phyloP scores from a whole-genome alignment of 495 filamentous ascomycete species.

The Daldinia childiae region DNA sequence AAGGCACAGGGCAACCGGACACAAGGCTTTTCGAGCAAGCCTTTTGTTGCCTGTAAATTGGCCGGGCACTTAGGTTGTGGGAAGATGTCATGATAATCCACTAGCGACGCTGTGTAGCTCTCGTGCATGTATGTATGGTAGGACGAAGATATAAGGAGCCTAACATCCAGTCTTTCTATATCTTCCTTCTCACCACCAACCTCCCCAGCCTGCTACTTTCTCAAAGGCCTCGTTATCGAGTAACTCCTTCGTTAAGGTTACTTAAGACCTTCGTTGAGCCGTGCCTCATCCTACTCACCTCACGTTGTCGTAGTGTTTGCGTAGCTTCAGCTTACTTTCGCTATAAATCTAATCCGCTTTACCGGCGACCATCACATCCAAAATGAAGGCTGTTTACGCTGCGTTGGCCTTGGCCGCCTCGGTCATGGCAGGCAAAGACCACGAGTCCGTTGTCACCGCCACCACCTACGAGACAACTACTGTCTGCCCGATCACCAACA shows the following conservation, averaged over 20 bases:
- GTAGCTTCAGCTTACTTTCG: constrained; percentile 34
- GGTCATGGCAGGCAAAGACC: constrained; percentile 46
- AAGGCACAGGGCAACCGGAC: not conserved
- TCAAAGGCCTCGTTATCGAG: constrained; percentile 33
- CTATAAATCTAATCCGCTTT: constrained; percentile 36
- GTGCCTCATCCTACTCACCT: not conserved
- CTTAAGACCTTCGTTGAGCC: constrained; percentile 48
- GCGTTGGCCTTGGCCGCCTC: constrained; percentile 55
- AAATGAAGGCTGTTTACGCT: constrained; percentile 54
- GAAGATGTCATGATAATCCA: constrained; percentile 33
- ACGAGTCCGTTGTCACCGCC: constrained; percentile 31
- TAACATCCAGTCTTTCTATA: constrained; percentile 37
- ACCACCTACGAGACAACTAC: constrained; percentile 48
- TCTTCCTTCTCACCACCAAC: constrained; percentile 34
- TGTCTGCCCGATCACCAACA: constrained; percentile 47
- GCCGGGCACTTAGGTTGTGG: constrained; percentile 14
- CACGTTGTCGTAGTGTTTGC: constrained; percentile 11
- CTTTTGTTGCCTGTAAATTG: constrained; percentile 16
- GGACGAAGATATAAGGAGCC: constrained; percentile 49
- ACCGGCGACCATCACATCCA: constrained; percentile 29
- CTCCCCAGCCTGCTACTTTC: constrained; percentile 40
- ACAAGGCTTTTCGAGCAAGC: constrained; percentile 7
- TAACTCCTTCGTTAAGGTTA: constrained; percentile 62
- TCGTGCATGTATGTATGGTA: constrained; percentile 32
- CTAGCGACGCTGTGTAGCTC: constrained; percentile 35